Evolutionary conservation across 2,329 filamentous ascomycete genomes (phyloP), one percentile per base, ranked within the genome.

Genomic region (Daldinia sp.): DNA sequence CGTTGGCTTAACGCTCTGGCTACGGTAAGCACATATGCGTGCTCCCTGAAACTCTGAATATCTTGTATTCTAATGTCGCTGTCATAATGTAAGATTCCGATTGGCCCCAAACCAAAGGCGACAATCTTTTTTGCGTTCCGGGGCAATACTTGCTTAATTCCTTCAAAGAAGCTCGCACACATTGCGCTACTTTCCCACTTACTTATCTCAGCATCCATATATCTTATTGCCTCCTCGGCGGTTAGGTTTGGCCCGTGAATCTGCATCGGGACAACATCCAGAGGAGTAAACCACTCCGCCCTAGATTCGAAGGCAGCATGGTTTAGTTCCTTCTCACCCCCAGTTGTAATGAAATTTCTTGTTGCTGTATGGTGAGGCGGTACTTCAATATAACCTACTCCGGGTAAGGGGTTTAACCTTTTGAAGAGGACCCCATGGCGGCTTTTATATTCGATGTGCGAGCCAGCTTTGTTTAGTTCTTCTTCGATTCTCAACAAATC

Each of bases 101-200:
- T 23, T 7, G 21, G 0, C 6, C 69, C 69, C 0, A 61, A 27
- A 1, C 66, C 68, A 47, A 71, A 71, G 0, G 15, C 58, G 3
- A 70, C 49, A 9, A 71, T 55, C 17, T 70, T 70, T 34, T 63
- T 8, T 2, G 70, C 45, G 1, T 17, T 17, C 10, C 2, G 21
- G 8, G 4, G 58, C 9, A 13, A 35, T 52, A 2, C n/a, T 6
- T 1, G 17, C 47, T 25, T 60, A 37, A 13, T 19, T 4, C 53
- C 50, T 30, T 7, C 4, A 7, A 48, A 43, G 6, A 59, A 15
- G 23, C 10, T 10, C 19, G 11, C 10, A 4, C 37, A 58, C 23
- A 45, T 45, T 15, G 2, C 3, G 27, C 2, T 27, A 4, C 21
- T 25, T 23, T 45, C 52, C 25, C 13, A 13, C 8, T 17, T 43